Conservation (phyloP, 2,329 filamentous ascomycete species). For the Sporothrix brunneoviolacea region DNA sequence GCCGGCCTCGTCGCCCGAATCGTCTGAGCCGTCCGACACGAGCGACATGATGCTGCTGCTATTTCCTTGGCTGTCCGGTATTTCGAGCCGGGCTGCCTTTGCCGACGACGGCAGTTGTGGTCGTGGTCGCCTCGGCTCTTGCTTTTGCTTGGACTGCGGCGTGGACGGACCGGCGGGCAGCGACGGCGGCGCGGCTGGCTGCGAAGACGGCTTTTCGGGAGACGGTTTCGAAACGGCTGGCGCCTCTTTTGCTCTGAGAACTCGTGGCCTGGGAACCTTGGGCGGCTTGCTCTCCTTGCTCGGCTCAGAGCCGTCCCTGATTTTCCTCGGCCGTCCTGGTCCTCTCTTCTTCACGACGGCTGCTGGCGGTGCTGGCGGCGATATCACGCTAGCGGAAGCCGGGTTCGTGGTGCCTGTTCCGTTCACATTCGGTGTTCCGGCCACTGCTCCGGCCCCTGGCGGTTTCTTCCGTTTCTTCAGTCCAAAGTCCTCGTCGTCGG, state of each 20-base stretch:
- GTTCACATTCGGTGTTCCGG: not conserved
- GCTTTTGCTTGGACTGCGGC: not conserved
- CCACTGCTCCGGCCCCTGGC: not conserved
- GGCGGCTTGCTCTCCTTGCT: too few species aligned
- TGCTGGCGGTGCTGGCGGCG: too few species aligned
- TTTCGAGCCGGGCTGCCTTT: not conserved
- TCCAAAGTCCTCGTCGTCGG: conserved; percentile 29
- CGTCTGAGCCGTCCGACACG: conserved; percentile 27
- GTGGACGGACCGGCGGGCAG: not conserved
- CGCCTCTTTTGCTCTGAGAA: too few species aligned
- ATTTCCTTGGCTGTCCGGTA: conserved; percentile 5
- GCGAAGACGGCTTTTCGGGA: not conserved
- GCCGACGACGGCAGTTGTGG: not conserved
- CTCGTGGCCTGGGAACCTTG: too few species aligned
- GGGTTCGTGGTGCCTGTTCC: too few species aligned
- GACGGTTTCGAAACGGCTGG: not conserved
- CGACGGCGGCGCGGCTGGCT: too few species aligned
- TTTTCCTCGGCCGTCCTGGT: not conserved
- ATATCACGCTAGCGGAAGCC: too few species aligned
- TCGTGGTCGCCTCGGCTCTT: not conserved
- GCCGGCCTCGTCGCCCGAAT: conserved; percentile 29
- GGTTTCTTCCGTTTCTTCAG: not conserved
- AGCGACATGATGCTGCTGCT: conserved; percentile 35
- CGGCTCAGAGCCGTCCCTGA: too few species aligned
- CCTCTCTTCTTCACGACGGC: not conserved